Percentiles rank a stretch among this genome's conserved stretches.
These are phyloP conservation scores for Teratosphaeria destructans DNA, from an alignment of 2,329 filamentous ascomycete genomes.

Conservation along the genomic window DNA sequence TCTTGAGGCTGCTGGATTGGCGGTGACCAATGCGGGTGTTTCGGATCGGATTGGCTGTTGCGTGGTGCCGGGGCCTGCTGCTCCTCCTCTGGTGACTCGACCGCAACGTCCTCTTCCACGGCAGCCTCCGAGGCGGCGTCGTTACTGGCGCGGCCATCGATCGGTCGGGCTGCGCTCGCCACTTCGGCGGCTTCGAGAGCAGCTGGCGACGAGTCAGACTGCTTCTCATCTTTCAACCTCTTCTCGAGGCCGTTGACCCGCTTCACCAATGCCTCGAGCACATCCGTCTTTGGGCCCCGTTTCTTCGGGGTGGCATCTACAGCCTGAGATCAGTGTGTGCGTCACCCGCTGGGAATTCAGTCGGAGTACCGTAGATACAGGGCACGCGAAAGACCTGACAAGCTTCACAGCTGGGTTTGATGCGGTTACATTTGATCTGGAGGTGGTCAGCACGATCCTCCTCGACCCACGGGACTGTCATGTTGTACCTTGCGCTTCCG, in stretches of 20 bases:
- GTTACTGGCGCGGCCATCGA: background rate
- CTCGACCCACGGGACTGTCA: background rate
- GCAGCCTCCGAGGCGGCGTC: background rate
- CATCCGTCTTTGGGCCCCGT: conserved; percentile 79
- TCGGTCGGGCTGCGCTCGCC: background rate
- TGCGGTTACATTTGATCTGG: conserved; percentile 84
- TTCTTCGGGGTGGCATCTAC: conserved; percentile 82
- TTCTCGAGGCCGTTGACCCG: conserved; percentile 78
- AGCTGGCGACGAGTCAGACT: conserved; percentile 32
- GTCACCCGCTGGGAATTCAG: background rate
- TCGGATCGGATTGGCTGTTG: background rate
- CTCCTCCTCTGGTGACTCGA: background rate
- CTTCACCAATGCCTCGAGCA: conserved; percentile 73
- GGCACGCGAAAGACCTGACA: conserved; percentile 83
- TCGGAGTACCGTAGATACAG: conserved; percentile 70
- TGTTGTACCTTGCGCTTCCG: conserved; percentile 70
- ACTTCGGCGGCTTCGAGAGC: conserved; percentile 5
- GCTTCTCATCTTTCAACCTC: conserved; percentile 51
- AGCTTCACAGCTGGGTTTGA: conserved; percentile 75
- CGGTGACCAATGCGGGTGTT: background rate
- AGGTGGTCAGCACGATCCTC: conserved; percentile 1
- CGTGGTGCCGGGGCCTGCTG: background rate
- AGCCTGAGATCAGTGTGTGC: conserved; percentile 6
- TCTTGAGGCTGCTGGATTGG: background rate
- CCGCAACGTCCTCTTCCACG: background rate